Evolutionary conservation across 2,329 filamentous ascomycete species (phyloP).

Genomic region (Alternaria atra): DNA sequence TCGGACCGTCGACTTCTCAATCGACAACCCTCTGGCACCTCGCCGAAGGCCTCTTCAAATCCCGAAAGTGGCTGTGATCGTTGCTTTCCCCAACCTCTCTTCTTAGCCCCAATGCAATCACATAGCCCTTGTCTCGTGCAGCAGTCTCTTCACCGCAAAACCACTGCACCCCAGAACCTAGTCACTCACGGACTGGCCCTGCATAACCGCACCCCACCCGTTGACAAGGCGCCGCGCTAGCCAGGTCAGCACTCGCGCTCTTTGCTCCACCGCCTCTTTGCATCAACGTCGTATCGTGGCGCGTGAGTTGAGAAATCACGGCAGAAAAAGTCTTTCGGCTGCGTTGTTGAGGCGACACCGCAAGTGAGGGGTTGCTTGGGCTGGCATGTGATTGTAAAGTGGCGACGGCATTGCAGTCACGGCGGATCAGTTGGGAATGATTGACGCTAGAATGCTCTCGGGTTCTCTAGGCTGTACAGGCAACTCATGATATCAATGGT

Average conservation of each 20-base stretch:
- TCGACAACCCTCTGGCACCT: not conserved
- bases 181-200: constrained; percentile 7
- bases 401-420: constrained; percentile 1
- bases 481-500: not conserved
- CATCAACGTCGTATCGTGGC: constrained; percentile 7
- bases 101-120: not conserved
- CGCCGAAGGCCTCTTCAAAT: not conserved
- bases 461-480: not conserved
- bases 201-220: constrained; percentile 17
- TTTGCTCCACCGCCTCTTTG: constrained; percentile 13
- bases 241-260: constrained; percentile 5
- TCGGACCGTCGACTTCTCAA: not conserved
- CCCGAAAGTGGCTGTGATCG: constrained; percentile 5
- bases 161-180: constrained; percentile 14
- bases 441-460: not conserved
- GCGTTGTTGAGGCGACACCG: constrained; percentile 12
- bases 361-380: not conserved
- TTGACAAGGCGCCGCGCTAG: constrained; percentile 12
- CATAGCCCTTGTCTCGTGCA: constrained; percentile 2
- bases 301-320: not conserved
- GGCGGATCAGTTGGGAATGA: not conserved
- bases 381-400: constrained; percentile 6
- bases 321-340: constrained; percentile 8
- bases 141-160: constrained; percentile 11
- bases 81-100: not conserved